These are phyloP conservation scores for Diphasiastrum complanatum DNA, from an alignment of 83 land plant species.

Conservation along the genomic window DNA sequence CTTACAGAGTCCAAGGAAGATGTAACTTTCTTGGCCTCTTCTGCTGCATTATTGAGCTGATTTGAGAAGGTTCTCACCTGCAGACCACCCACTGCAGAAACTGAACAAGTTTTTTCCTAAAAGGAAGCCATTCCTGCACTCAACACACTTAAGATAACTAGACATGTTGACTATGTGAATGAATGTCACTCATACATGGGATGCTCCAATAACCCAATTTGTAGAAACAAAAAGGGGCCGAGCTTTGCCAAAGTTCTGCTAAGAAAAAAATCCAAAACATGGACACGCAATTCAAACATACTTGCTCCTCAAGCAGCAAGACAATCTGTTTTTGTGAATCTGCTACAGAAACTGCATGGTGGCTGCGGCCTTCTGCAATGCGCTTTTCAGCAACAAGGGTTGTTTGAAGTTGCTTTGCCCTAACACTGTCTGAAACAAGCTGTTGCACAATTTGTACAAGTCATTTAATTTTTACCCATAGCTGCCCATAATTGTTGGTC, in stretches of 20 bases:
- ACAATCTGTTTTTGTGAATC: slow-evolving; percentile 50
- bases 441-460: slow-evolving; percentile 19
- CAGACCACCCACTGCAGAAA: no score
- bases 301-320: slow-evolving; percentile 72
- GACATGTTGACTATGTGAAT: not conserved
- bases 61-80: slow-evolving; percentile 51
- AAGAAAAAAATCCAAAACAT: not conserved
- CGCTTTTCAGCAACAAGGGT: slow-evolving; percentile 68
- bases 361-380: slow-evolving; percentile 50
- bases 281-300: slow-evolving; percentile 7
- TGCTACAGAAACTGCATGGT: slow-evolving; percentile 50
- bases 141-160: no score
- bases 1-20: slow-evolving; percentile 52
- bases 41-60: slow-evolving; percentile 47
- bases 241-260: not conserved
- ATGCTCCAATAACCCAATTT: not conserved
- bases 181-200: not conserved
- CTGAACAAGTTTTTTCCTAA: no score
- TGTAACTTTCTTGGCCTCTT: slow-evolving; percentile 55
- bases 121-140: no score
- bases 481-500: no score
- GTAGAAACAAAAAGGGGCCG: not conserved
- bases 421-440: slow-evolving; percentile 91
- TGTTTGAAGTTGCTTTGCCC: slow-evolving; percentile 67
- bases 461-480: no score